Evolutionary conservation across 345 rosid species (phyloP).

Genomic region (Aethionema arabicum): DNA sequence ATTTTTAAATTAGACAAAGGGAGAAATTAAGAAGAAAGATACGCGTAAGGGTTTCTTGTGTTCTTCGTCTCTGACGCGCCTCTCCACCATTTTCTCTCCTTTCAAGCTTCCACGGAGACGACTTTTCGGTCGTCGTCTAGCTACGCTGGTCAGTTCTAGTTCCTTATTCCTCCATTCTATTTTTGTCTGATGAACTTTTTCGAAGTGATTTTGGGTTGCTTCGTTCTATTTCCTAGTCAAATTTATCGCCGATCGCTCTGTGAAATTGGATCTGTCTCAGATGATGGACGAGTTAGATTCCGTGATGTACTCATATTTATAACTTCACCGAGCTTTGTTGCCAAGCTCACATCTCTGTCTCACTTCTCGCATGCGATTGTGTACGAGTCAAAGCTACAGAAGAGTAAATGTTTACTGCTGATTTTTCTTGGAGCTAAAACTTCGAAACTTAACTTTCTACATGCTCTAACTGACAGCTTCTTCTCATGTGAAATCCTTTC

Average conservation of each 20-base stretch:
- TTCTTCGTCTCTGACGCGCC: constrained; percentile 31
- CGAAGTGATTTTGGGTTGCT: constrained; percentile 25
- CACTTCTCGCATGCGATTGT: not conserved
- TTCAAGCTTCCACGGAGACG: constrained; percentile 31
- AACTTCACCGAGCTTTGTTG: not conserved
- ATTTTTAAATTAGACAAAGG: too few relatives aligned
- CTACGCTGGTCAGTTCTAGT: constrained; percentile 26
- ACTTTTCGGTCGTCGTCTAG: constrained; percentile 6
- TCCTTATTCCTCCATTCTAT: constrained; percentile 6
- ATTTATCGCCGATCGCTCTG: constrained; percentile 6
- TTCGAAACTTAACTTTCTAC: not conserved
- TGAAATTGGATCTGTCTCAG: constrained; percentile 21
- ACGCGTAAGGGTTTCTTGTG: constrained; percentile 16
- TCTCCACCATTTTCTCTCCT: constrained; percentile 34
- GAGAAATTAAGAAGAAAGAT: not conserved
- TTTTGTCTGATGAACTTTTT: not conserved
- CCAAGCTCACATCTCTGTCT: constrained; percentile 6
- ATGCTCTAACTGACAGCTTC: constrained; percentile 2
- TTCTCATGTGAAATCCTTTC: not conserved
- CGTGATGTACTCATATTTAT: not conserved
- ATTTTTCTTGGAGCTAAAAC: constrained; percentile 2
- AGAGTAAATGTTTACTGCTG: not conserved
- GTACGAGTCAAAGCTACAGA: constrained; percentile 20
- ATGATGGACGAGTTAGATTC: not conserved
- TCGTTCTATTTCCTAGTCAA: not conserved